Conservation (phyloP, 148 eudicot species). For the Rheum nobile region DNA sequence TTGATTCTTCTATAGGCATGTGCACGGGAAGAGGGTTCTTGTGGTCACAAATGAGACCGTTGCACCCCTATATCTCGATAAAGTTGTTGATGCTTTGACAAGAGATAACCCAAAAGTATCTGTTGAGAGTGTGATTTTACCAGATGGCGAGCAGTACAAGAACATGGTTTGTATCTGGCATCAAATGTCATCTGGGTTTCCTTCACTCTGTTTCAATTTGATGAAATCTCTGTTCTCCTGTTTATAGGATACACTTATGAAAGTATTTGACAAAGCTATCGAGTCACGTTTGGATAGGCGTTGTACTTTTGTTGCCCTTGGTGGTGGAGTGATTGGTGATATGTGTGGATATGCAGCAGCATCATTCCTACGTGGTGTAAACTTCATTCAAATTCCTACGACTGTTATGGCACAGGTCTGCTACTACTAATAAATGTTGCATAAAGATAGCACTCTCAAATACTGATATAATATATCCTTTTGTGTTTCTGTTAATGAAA, state of each 20-base stretch:
- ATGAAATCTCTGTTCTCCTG: background rate
- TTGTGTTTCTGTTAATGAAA: constrained; percentile 2
- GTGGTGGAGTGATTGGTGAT: constrained; percentile 98
- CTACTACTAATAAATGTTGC: background rate
- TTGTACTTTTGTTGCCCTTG: constrained; percentile 90
- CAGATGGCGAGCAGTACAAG: constrained; percentile 88
- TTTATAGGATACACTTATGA: constrained; percentile 72
- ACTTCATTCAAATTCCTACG: constrained; percentile 95
- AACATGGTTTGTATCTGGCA: constrained; percentile 58
- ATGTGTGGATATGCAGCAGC: constrained; percentile 99
- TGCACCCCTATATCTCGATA: constrained; percentile 87
- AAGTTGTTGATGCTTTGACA: constrained; percentile 75
- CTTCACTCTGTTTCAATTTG: constrained; percentile 4
- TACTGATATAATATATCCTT: background rate
- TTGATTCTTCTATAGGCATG: constrained; percentile 47
- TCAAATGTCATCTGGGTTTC: background rate
- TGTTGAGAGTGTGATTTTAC: constrained; percentile 78
- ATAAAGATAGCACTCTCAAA: background rate
- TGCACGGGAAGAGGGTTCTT: constrained; percentile 87
- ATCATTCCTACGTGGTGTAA: constrained; percentile 88
- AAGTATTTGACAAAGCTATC: constrained; percentile 92
- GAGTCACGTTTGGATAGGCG: constrained; percentile 87
- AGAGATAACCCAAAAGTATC: constrained; percentile 66
- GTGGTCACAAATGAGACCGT: constrained; percentile 91
- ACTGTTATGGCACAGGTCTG: constrained; percentile 98